Percentiles rank a stretch among this genome's conserved stretches.
Evolutionary conservation across 441 rosid genomes (phyloP).

Genomic region (Erysimum cheiri): DNA sequence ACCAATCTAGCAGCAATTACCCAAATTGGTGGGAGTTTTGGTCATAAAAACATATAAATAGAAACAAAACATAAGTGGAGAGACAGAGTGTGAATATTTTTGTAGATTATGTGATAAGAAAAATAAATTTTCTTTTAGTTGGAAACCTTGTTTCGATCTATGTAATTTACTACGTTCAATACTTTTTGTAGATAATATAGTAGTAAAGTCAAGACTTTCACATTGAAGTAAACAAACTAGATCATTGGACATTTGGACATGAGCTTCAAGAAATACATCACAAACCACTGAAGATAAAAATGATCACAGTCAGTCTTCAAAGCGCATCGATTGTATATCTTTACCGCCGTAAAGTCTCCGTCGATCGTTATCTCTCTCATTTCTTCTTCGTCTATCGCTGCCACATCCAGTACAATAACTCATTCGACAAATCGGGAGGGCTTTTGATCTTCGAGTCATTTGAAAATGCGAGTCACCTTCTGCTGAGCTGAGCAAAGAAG

Average conservation of each 20-base stretch:
- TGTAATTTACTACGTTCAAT: slow-evolving; percentile 10
- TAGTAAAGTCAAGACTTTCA: neutral
- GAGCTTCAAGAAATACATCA: slow-evolving; percentile 8
- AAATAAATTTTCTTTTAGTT: neutral
- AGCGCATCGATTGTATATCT: too few species aligned
- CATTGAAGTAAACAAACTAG: neutral
- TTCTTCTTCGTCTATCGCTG: too few species aligned
- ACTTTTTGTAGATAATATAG: slow-evolving; percentile 7
- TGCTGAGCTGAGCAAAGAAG: too few species aligned
- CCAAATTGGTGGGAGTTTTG: slow-evolving; percentile 61
- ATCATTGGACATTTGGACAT: neutral
- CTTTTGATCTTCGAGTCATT: too few species aligned
- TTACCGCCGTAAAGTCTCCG: too few species aligned
- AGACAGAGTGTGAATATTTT: slow-evolving; percentile 31
- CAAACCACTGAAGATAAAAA: neutral
- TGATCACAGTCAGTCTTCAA: too few species aligned
- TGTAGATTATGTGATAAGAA: slow-evolving; percentile 26
- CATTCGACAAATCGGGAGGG: too few species aligned
- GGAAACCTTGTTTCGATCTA: slow-evolving; percentile 17
- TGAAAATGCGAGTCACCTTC: too few species aligned
- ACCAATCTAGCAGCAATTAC: slow-evolving; percentile 49
- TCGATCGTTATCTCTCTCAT: too few species aligned
- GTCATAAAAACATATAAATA: slow-evolving; percentile 39
- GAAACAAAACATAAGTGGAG: slow-evolving; percentile 4
- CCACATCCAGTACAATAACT: too few species aligned